phyloP scores from a whole-genome alignment of 495 filamentous ascomycete genomes.

The Hyaloscypha finlandica region DNA sequence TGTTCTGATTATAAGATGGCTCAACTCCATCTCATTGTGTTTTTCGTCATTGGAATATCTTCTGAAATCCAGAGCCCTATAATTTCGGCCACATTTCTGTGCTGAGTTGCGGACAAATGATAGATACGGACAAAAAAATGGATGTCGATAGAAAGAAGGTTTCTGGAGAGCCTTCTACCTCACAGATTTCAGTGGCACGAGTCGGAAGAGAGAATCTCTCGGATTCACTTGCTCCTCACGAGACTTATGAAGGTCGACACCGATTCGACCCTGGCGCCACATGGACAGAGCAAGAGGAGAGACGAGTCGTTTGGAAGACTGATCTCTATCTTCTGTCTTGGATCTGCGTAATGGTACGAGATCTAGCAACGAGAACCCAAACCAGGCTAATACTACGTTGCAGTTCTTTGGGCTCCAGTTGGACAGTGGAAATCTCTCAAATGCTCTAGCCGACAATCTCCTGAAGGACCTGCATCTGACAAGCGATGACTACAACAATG shows the following conservation, averaged over 20 bases:
- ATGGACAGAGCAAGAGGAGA: conserved; percentile 58
- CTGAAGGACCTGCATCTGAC: conserved; percentile 53
- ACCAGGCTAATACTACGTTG: conserved; percentile 32
- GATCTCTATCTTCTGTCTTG: conserved; percentile 45
- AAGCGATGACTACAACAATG: conserved; percentile 49
- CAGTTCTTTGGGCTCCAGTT: conserved; percentile 61
- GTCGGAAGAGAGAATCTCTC: conserved; percentile 18
- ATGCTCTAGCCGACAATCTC: conserved; percentile 58
- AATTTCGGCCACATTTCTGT: no score
- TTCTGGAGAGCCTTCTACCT: conserved; percentile 8
- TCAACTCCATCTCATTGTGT: not conserved
- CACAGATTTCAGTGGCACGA: conserved; percentile 5
- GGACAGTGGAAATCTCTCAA: conserved; percentile 56
- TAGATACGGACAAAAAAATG: conserved; percentile 6
- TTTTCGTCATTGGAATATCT: not conserved
- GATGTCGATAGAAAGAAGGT: conserved; percentile 10
- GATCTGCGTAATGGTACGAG: conserved; percentile 44
- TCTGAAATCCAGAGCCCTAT: not conserved
- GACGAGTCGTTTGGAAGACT: conserved; percentile 49
- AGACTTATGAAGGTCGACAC: conserved; percentile 48
- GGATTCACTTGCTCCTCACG: conserved; percentile 17
- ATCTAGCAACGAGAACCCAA: not conserved
- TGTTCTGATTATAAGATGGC: not conserved
- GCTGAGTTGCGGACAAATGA: conserved; percentile 27
- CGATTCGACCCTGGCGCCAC: conserved; percentile 52